Evolutionary conservation across 371 early-diverging fungal genomes (phyloP).

Genomic region (Smittium mucronatum): DNA sequence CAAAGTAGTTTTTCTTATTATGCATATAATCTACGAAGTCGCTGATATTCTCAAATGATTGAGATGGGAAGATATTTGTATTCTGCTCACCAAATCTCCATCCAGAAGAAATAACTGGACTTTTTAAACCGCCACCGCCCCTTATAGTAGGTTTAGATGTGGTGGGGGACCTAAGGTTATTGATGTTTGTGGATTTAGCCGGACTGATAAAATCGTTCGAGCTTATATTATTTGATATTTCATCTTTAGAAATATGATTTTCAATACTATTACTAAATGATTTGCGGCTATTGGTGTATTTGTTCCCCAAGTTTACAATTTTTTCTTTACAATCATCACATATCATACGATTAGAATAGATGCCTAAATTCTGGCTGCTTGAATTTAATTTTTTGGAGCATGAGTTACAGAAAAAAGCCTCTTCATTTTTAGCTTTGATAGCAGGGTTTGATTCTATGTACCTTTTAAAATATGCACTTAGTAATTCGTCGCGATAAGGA

Average conservation of each 20-base stretch:
- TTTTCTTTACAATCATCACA: background rate
- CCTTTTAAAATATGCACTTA: conserved; percentile 1
- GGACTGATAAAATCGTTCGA: too few species aligned
- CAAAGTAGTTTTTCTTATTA: conserved; percentile 14
- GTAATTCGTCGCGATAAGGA: background rate
- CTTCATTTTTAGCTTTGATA: background rate
- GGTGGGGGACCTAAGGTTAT: background rate
- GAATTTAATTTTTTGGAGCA: background rate
- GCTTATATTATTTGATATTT: background rate
- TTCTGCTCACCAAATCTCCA: conserved; percentile 2
- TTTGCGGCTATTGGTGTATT: background rate
- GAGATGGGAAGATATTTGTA: conserved; percentile 32
- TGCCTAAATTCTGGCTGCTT: background rate
- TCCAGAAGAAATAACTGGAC: background rate
- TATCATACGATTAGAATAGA: background rate
- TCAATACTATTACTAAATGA: background rate
- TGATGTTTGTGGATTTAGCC: background rate
- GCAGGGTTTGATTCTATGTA: background rate
- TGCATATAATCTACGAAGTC: conserved; percentile 33
- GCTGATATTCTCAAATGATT: conserved; percentile 34
- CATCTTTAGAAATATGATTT: background rate
- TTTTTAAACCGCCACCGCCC: background rate
- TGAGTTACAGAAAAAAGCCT: background rate
- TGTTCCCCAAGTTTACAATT: background rate
- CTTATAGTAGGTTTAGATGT: background rate